These are phyloP conservation scores for Citrullus amarus DNA, from an alignment of 306 rosid genomes.

Conservation along the genomic window DNA sequence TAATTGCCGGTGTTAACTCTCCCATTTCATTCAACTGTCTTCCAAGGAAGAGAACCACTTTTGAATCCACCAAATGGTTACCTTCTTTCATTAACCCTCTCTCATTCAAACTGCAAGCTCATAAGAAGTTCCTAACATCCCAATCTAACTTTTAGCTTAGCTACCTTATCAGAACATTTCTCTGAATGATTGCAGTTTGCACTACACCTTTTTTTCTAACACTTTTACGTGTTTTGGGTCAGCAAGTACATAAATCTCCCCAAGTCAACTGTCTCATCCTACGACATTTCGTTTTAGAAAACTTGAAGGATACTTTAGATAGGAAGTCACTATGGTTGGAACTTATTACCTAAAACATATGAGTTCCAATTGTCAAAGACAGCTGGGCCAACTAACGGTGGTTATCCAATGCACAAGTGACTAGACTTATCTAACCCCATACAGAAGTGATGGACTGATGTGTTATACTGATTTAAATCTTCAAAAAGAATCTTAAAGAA, in stretches of 20 bases:
- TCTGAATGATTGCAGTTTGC: too few relatives aligned
- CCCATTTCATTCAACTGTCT: neutral
- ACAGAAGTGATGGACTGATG: neutral
- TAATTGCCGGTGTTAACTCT: too few relatives aligned
- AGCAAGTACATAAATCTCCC: too few relatives aligned
- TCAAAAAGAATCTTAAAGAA: neutral
- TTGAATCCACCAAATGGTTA: neutral
- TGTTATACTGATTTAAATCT: neutral
- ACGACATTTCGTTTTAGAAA: neutral
- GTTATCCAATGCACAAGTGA: neutral
- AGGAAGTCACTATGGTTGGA: neutral
- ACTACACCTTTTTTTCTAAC: too few relatives aligned
- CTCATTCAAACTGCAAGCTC: neutral
- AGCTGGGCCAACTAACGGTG: neutral
- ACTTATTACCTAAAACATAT: neutral
- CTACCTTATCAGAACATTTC: neutral
- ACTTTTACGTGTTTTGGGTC: too few relatives aligned
- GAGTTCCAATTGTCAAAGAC: neutral
- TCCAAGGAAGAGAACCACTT: neutral
- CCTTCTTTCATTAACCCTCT: neutral
- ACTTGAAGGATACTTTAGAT: neutral
- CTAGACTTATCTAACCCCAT: neutral
- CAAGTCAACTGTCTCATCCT: neutral
- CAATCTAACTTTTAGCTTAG: neutral
- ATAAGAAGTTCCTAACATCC: neutral